phyloP scores from a whole-genome alignment of 140 eudicot genomes.

The Ambrosia hybrid region DNA sequence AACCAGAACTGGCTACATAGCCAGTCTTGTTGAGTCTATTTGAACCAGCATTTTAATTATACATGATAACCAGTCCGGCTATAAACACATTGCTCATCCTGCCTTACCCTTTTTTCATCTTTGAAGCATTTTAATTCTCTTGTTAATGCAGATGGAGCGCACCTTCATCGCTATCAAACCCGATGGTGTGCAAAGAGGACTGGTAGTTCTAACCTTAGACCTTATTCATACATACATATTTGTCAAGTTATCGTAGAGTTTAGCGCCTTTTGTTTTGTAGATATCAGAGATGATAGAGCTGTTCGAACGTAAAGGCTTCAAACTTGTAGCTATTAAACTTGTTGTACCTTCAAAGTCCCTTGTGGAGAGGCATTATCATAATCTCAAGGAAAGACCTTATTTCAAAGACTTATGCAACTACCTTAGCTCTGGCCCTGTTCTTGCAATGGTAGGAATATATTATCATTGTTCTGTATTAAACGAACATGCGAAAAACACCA shows the following conservation, averaged over 20 bases:
- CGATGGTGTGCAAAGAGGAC: slow-evolving; percentile 98
- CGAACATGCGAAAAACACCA: neutral
- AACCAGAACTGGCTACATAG: too few species aligned
- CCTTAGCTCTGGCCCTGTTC: slow-evolving; percentile 95
- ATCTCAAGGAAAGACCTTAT: slow-evolving; percentile 87
- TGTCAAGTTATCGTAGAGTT: neutral
- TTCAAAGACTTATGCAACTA: slow-evolving; percentile 80
- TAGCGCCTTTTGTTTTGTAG: slow-evolving; percentile 45
- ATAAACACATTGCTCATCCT: too few species aligned
- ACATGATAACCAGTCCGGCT: too few species aligned
- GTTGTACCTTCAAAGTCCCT: slow-evolving; percentile 84
- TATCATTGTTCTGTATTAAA: neutral
- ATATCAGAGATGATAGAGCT: slow-evolving; percentile 78
- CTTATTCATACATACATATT: neutral
- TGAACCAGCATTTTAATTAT: too few species aligned
- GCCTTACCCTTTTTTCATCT: too few species aligned
- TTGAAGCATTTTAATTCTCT: neutral
- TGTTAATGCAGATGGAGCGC: slow-evolving; percentile 61
- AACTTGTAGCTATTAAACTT: slow-evolving; percentile 86
- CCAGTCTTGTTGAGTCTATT: too few species aligned
- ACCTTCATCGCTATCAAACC: slow-evolving; percentile 96
- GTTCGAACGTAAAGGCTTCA: slow-evolving; percentile 85
- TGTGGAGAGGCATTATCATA: slow-evolving; percentile 86
- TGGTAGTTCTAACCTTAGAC: slow-evolving; percentile 42
- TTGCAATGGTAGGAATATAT: slow-evolving; percentile 70